phyloP scores from a whole-genome alignment of 306 rosid species.

The Vigna hirtella region DNA sequence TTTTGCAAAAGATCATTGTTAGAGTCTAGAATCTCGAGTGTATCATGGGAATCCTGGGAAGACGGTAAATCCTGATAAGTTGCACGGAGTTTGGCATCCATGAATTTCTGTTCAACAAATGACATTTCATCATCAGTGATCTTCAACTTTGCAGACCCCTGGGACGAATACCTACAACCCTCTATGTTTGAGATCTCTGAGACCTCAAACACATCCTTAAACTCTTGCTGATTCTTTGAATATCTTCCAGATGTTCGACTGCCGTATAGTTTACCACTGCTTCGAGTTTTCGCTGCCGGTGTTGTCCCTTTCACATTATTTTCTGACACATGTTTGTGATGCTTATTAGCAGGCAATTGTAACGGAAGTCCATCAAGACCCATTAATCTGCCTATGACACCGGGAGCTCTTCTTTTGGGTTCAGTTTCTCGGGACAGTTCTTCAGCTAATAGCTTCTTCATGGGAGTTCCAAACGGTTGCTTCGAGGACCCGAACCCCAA shows the following conservation, averaged over 20 bases:
- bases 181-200: constrained; percentile 7
- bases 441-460: constrained; percentile 68
- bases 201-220: constrained; percentile 35
- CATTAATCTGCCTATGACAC: constrained; percentile 82
- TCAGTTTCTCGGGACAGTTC: constrained; percentile 69
- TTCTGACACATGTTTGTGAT: constrained; percentile 48
- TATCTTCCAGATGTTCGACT: constrained; percentile 8
- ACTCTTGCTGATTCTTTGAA: constrained; percentile 10
- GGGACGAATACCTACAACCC: not conserved
- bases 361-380: constrained; percentile 82
- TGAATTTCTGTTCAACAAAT: constrained; percentile 16
- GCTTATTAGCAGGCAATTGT: constrained; percentile 54
- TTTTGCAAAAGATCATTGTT: constrained; percentile 66
- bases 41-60: constrained; percentile 66
- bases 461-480: constrained; percentile 59
- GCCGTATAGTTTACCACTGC: constrained; percentile 41
- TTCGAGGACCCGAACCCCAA: constrained; percentile 58
- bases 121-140: constrained; percentile 13
- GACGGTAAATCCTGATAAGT: constrained; percentile 40
- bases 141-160: not conserved
- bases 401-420: constrained; percentile 62
- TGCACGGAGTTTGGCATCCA: constrained; percentile 28
- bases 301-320: constrained; percentile 39
- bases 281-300: constrained; percentile 54
- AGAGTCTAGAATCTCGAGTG: constrained; percentile 69